Evolutionary conservation across 805 yeast species (phyloP).

Genomic region (Ogataea degrootiae): DNA sequence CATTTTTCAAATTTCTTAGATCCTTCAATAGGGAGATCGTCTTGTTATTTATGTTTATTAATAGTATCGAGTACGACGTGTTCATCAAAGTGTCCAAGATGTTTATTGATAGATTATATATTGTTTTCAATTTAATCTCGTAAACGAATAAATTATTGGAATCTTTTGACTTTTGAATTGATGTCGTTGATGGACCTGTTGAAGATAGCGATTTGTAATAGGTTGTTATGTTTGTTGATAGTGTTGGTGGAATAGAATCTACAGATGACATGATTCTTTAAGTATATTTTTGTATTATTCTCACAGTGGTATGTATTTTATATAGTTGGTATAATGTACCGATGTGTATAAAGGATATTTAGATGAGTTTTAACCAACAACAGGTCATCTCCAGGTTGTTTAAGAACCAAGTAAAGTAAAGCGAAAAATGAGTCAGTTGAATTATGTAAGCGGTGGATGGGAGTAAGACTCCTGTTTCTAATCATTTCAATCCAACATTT

Average conservation of each 20-base stretch:
- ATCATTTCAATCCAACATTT: no score
- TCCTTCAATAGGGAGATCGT: constrained; percentile 9
- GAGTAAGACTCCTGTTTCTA: no score
- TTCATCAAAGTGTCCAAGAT: constrained; percentile 9
- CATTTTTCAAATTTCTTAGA: constrained; percentile 4
- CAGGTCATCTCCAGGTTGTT: no score
- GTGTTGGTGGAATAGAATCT: constrained; percentile 10
- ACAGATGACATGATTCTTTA: constrained; percentile 4
- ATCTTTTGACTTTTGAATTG: neutral
- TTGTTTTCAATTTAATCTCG: constrained; percentile 13
- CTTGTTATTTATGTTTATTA: constrained; percentile 9
- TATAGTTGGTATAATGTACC: no score
- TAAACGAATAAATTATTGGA: constrained; percentile 5
- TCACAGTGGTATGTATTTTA: no score
- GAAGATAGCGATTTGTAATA: neutral
- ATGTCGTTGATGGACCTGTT: constrained; percentile 2
- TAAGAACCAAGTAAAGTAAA: no score
- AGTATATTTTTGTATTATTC: neutral
- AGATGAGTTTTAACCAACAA: no score
- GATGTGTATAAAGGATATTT: no score
- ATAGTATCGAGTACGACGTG: constrained; percentile 6
- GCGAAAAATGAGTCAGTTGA: no score
- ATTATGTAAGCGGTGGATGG: no score
- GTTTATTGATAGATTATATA: constrained; percentile 14
- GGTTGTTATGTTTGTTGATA: neutral